Conservation (phyloP, 257 asterid genomes). For the Penstemon barbatus region DNA sequence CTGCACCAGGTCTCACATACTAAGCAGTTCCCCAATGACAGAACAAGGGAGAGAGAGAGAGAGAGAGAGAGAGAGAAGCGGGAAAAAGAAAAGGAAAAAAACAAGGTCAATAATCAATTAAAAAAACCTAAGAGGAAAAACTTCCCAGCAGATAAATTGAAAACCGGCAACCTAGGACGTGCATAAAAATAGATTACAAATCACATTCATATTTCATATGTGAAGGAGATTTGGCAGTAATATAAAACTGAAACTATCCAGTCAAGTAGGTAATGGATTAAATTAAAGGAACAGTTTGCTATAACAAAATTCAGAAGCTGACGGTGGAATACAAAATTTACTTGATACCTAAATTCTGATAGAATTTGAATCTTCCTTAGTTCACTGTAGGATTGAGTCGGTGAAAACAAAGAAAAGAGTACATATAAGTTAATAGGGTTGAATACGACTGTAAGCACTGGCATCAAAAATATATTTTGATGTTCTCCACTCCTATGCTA, state of each 20-base stretch:
- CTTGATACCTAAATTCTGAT: conserved; percentile 13
- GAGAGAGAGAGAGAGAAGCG: conserved; percentile 18
- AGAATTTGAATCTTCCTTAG: background rate
- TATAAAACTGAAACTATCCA: conserved; percentile 17
- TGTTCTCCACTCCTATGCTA: conserved; percentile 5
- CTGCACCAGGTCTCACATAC: conserved; percentile 99
- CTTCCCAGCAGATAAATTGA: conserved; percentile 6
- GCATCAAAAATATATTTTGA: background rate
- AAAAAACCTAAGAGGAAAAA: conserved; percentile 14
- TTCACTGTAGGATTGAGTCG: background rate
- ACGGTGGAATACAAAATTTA: background rate
- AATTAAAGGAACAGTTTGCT: background rate
- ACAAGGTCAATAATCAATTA: conserved; percentile 21
- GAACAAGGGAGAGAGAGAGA: background rate
- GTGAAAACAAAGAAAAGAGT: background rate
- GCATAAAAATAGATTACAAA: background rate
- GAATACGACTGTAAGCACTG: background rate
- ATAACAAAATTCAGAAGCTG: background rate
- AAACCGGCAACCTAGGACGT: background rate
- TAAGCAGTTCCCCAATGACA: conserved; percentile 38
- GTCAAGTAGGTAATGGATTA: conserved; percentile 6
- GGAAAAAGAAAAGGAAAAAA: conserved; percentile 16
- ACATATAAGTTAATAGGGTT: conserved; percentile 14
- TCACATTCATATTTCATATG: conserved; percentile 17
- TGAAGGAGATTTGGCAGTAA: conserved; percentile 18